Evolutionary conservation across 208 protist genomes (phyloP), one percentile per base, ranked within the genome.

Genomic region (Wallacemonas sp.): DNA sequence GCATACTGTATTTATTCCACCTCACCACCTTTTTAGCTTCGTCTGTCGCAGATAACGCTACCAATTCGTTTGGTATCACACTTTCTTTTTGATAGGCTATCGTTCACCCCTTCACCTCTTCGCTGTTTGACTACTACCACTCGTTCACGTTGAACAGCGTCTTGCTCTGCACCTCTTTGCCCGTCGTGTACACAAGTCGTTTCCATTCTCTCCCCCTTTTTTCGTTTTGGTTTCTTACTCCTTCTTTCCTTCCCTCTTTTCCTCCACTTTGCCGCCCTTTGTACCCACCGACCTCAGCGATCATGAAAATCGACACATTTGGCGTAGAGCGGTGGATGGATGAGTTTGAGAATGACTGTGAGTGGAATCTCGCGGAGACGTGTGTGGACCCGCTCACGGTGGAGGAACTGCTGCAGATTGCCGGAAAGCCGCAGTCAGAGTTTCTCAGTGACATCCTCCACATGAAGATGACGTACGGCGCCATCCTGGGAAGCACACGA

Each of bases 401-500:
- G 12, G 57, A 33, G 17, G 57, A 63, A n/a, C 57, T 63, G 24
- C 57, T 63, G 4, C 5, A 39, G 26, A 46, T 63, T n/a, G 57
- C 57, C 21, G 22, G 26, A 2, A 63, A 63, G 36, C 26, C 57
- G 9, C n/a, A 63, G 6, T 6, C 17, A 3, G 57, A 30, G 32
- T 32, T 63, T 3, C 22, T 63, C 8, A 10, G 15, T 12, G 57
- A 63, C 34, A 24, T 63, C 12, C 57, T 63, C 19, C 1, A 3
- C 24, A 63, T 63, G 57, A 63, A 50, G 41, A 63, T 63, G 57
- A 63, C 57, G 39, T 63, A 63, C 57, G 57, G 57, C 24, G 57
- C 57, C 9, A 63, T 63, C 13, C 37, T 39, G 1, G 57, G 57
- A n/a, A 34, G 19, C 39, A 13, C 6, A 3, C 37, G 41, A 9